Base-by-base conservation (phyloP, 2,329 filamentous ascomycete species). In the Byssoonygena ceratinophila region DNA sequence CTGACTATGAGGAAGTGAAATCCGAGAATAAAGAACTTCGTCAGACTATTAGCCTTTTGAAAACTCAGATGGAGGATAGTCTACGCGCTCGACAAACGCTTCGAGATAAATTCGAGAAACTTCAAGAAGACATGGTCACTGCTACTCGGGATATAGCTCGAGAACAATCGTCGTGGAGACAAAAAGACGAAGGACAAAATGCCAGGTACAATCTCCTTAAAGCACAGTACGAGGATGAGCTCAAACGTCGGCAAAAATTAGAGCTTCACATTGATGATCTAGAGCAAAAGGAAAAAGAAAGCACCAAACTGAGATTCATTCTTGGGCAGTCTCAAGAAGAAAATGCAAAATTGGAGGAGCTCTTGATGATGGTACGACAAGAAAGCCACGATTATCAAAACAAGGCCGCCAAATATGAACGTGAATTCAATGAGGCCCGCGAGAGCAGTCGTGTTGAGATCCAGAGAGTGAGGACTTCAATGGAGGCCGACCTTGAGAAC, bases 81-180 rank as follows among this genome's bases (percentile, higher is more conserved):
- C 82, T 90, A 63, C 82, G 84, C 57, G 79, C 94, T 54, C 84
- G 89, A 54, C 87, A 95, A 65, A 82, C 78, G 55, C 90, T 94
- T 79, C 84, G 88, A 59, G 75, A 76, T 65, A 94, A 92, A 68
- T 85, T 96, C 62, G 81, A 91, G 60, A 82, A 82, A 55, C 74
- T 98, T 36, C 90, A 97, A 68, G 80, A 88, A 57, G 88, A 96
- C 60, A 91, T 97, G 84, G 79, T 82, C 29, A 76, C 76, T 52
- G 86, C 88, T 46, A 83, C 87, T 50, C 81, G 81, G 44, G 84
- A 94, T 56, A 82, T 96, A 56, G 82, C 85, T 20, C 82, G 86
- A 61, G 90, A 97, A 64, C 91, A 90, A 64, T 81, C 84, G 27
- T 77, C 79, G 32, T 90, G 85, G 71, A 81, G 82, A 61, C 85